These are phyloP conservation scores for Favolaschia claudopus DNA, from an alignment of 768 basidiomycete species.

Conservation along the genomic window DNA sequence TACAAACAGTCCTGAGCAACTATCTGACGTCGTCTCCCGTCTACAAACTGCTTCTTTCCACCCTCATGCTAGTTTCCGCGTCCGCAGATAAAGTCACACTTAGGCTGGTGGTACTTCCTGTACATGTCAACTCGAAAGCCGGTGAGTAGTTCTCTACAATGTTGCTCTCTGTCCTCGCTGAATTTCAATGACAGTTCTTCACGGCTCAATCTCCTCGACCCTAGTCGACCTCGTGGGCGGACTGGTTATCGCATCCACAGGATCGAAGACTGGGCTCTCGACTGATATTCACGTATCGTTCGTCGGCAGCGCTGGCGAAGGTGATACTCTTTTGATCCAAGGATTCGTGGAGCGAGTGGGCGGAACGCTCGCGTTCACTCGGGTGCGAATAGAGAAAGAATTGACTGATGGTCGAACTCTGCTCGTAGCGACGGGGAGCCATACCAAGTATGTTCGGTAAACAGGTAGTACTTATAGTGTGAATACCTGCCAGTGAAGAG, in stretches of 20 bases:
- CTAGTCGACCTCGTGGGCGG: constrained; percentile 25
- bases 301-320: constrained; percentile 17
- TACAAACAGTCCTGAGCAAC: constrained; percentile 13
- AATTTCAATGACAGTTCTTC: constrained; percentile 7
- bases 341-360: constrained; percentile 22
- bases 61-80: constrained; percentile 3
- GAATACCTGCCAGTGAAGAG: too few species aligned
- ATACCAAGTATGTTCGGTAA: constrained; percentile 27
- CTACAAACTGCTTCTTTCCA: constrained; percentile 18
- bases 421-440: constrained; percentile 23
- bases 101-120: constrained; percentile 21
- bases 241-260: constrained; percentile 17
- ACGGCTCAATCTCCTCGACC: constrained; percentile 24
- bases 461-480: too few species aligned
- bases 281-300: constrained; percentile 25
- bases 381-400: constrained; percentile 22
- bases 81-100: constrained; percentile 7
- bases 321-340: constrained; percentile 20
- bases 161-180: background rate
- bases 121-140: constrained; percentile 26
- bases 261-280: constrained; percentile 22
- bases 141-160: background rate
- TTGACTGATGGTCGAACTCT: background rate
- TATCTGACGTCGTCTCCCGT: constrained; percentile 26
- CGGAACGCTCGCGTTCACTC: constrained; percentile 21